phyloP scores from a whole-genome alignment of 495 filamentous ascomycete genomes.

The Pseudevernia furfuracea region DNA sequence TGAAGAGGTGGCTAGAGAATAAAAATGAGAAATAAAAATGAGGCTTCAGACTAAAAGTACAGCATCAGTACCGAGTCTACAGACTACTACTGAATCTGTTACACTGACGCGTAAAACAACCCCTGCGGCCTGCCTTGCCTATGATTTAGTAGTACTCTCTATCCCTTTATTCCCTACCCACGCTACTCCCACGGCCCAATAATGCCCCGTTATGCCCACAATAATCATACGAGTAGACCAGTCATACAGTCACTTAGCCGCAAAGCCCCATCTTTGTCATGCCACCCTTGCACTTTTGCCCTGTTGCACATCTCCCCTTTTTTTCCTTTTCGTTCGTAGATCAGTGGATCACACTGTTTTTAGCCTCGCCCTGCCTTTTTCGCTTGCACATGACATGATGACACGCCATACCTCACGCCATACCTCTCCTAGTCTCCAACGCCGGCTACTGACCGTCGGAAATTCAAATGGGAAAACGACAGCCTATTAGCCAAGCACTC shows the following conservation, averaged over 20 bases:
- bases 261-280: constrained; percentile 20
- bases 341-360: too few relatives aligned
- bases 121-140: neutral
- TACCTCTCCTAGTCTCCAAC: constrained; percentile 1
- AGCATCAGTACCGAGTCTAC: too few relatives aligned
- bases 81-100: too few relatives aligned
- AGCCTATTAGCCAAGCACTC: neutral
- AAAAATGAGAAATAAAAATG: neutral
- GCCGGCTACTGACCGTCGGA: neutral
- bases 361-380: constrained; percentile 19
- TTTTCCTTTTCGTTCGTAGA: constrained; percentile 12
- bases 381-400: constrained; percentile 18
- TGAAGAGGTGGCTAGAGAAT: constrained; percentile 9
- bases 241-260: constrained; percentile 21
- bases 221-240: too few relatives aligned
- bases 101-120: constrained; percentile 3
- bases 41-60: neutral
- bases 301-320: constrained; percentile 2
- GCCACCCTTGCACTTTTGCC: neutral
- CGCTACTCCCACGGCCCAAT: neutral
- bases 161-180: too few relatives aligned
- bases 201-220: too few relatives aligned
- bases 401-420: too few relatives aligned
- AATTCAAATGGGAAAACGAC: neutral
- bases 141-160: too few relatives aligned